Conservation (phyloP, 1,284 basidiomycete genomes). For the Apiotrichum akiyoshidainum region DNA sequence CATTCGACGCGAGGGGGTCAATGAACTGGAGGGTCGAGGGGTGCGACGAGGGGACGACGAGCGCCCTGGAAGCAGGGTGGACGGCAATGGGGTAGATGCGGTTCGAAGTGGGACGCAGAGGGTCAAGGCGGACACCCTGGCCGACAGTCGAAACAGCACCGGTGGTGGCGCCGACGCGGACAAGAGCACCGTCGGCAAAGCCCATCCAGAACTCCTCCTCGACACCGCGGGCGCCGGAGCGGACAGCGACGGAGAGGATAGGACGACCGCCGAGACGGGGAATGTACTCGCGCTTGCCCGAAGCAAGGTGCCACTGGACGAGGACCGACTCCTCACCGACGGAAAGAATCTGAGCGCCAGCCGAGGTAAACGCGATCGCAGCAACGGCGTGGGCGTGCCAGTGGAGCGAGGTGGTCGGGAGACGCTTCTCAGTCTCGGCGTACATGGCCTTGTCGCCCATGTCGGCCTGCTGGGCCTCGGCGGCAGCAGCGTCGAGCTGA, state of each 20-base stretch:
- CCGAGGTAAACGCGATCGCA: conserved; percentile 79
- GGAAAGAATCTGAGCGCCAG: conserved; percentile 88
- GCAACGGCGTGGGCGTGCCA: conserved; percentile 98
- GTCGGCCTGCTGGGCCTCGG: conserved; percentile 11
- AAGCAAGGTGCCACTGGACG: conserved; percentile 90
- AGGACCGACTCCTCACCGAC: conserved; percentile 95
- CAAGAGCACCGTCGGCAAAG: conserved; percentile 76
- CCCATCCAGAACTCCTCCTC: conserved; percentile 86
- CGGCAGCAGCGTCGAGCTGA: conserved; percentile 39
- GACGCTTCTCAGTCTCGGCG: conserved; percentile 34
- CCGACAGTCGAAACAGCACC: conserved; percentile 68
- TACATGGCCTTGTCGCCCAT: conserved; percentile 14
- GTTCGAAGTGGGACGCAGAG: conserved; percentile 32
- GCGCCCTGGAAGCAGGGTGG: conserved; percentile 66
- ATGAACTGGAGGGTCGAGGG: conserved; percentile 91
- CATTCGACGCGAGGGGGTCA: conserved; percentile 66
- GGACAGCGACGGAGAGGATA: conserved; percentile 62
- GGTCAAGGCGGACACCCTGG: conserved; percentile 44
- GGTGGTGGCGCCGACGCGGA: conserved; percentile 73
- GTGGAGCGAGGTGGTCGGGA: conserved; percentile 79
- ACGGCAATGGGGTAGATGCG: conserved; percentile 57
- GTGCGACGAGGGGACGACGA: conserved; percentile 88
- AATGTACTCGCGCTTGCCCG: conserved; percentile 81
- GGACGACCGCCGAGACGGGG: conserved; percentile 86
- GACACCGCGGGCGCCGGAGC: conserved; percentile 53